Base-by-base conservation (phyloP, 345 rosid genomes). In the Nephelium lappaceum region DNA sequence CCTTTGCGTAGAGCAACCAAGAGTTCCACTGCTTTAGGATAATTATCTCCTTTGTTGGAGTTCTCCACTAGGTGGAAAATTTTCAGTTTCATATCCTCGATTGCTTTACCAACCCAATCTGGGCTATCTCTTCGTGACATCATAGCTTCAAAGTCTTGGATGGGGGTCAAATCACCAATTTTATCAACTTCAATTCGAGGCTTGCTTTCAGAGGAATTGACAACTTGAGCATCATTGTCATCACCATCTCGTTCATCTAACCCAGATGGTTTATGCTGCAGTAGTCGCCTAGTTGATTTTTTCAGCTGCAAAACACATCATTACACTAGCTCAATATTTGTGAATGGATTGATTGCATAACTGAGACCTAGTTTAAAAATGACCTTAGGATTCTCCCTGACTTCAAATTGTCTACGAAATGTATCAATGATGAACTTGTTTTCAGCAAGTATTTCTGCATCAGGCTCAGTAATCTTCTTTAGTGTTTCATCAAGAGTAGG, bases 101-200 rank as follows among this genome's bases (percentile, higher is more conserved):
- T 90, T 75, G 98, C 99, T 86, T 85, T 91, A 14, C 41, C 73
- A 51, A 87, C 75, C 91, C 92, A 94, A 24, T 91, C 87, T 9
- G 90, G 88, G 72, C 69, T 81, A 81, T 96, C 99, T 86, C 97
- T 92, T 11, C 91, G 90, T 2, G 94, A 88, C 78, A 96, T 84
- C 90, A 96, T 90, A 23, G 84, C 91, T 87, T 92, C 95, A 78
- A 96, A 93, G 85, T 96, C 98, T 81, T 88, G 86, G 70, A 92
- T 70, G 5, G 98, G 95, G 61, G 80, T 91, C 81, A 75, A 83
- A 80, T 91, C 87, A 39, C 98, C 92, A 47, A 95, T 80, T 69
- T 78, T 74, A 70, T 84, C 92, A 43, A 84, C 78, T 41, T 66
- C 64, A 51, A 41, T 74, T 23, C 8, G 11, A 10, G 82, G 77